Percentiles rank a stretch among this genome's conserved stretches.
Evolutionary conservation across 177 flowering plant species (phyloP).

Genomic region (Vitis hybrid): DNA sequence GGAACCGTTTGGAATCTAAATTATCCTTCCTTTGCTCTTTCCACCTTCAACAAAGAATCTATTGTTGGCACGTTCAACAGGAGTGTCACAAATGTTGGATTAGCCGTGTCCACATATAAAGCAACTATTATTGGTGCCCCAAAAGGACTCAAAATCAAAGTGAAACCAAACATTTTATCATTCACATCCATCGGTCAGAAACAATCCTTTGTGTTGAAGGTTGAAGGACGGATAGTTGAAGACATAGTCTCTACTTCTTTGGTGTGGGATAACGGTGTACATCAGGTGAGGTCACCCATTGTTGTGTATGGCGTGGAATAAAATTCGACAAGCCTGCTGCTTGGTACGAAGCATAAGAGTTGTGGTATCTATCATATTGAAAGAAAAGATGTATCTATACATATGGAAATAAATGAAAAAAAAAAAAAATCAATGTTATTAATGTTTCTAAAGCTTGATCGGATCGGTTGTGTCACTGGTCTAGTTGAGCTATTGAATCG

Average conservation of each 20-base stretch:
- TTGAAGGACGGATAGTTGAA: constrained; percentile 11
- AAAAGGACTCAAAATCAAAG: background rate
- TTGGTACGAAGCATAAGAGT: too few species aligned
- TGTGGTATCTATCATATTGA: too few species aligned
- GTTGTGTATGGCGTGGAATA: constrained; percentile 10
- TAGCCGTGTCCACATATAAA: constrained; percentile 30
- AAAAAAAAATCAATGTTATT: too few species aligned
- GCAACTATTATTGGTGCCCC: constrained; percentile 20
- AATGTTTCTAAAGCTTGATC: too few species aligned
- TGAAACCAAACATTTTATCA: constrained; percentile 6
- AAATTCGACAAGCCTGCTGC: background rate
- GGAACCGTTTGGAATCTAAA: constrained; percentile 34
- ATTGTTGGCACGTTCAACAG: constrained; percentile 23
- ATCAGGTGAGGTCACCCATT: constrained; percentile 33
- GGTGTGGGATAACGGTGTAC: constrained; percentile 28
- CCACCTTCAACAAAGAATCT: background rate
- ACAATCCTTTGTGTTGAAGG: constrained; percentile 4
- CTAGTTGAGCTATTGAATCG: too few species aligned
- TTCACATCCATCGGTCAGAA: constrained; percentile 15
- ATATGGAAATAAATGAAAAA: too few species aligned
- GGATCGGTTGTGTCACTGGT: too few species aligned
- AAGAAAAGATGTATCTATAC: too few species aligned
- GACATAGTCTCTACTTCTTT: constrained; percentile 17
- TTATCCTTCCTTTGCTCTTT: constrained; percentile 40
- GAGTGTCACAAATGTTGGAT: constrained; percentile 59